phyloP scores from a whole-genome alignment of 73 alveolate species.

The Diophrys sp. region DNA sequence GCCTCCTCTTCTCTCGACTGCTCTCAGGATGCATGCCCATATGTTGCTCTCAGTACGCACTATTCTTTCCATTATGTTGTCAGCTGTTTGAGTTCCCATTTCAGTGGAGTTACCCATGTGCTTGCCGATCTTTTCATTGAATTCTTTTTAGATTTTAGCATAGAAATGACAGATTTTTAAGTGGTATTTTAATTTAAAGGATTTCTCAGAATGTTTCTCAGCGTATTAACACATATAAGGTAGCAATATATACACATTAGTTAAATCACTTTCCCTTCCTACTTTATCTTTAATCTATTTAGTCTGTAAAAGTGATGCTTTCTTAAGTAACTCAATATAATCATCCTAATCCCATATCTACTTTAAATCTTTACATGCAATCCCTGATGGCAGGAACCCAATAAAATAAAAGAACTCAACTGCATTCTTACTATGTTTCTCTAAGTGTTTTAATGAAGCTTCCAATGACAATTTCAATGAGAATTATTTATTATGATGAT shows the following conservation, averaged over 20 bases:
- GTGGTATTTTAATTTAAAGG: slow-evolving; percentile 6
- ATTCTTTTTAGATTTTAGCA: slow-evolving; percentile 15
- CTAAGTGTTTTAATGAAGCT: slow-evolving; percentile 21
- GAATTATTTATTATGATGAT: neutral
- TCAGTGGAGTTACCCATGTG: neutral
- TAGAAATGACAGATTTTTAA: slow-evolving; percentile 36
- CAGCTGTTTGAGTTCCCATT: neutral
- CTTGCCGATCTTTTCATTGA: slow-evolving; percentile 6
- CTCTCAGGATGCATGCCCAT: slow-evolving; percentile 43
- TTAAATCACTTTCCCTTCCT: neutral
- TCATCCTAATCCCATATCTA: slow-evolving; percentile 38
- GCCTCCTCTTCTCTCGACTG: slow-evolving; percentile 7
- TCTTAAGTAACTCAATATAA: slow-evolving; percentile 21
- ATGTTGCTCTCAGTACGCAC: slow-evolving; percentile 19
- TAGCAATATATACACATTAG: slow-evolving; percentile 2
- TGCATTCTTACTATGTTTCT: slow-evolving; percentile 32
- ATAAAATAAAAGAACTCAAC: slow-evolving; percentile 34
- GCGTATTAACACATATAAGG: slow-evolving; percentile 45
- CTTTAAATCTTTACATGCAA: slow-evolving; percentile 17
- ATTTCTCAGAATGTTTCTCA: slow-evolving; percentile 20
- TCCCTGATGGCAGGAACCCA: slow-evolving; percentile 65
- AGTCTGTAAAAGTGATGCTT: slow-evolving; percentile 16
- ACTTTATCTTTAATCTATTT: neutral
- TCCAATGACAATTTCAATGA: slow-evolving; percentile 48
- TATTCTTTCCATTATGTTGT: neutral